Base-by-base conservation (phyloP, 352 stramenopile genomes). In the Phytophthora colocasiae region DNA sequence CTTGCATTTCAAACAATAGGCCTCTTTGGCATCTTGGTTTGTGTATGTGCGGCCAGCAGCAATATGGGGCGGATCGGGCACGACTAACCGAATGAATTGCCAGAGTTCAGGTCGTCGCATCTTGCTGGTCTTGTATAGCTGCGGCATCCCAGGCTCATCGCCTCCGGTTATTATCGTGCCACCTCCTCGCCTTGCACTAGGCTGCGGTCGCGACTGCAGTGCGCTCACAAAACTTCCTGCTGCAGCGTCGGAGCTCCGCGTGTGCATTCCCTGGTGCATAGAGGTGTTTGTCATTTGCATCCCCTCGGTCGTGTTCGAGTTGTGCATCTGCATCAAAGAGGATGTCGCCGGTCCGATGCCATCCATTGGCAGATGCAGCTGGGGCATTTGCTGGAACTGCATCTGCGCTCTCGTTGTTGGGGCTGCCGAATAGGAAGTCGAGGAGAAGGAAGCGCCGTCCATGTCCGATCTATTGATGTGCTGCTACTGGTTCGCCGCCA, bases 61-160 rank as follows among this genome's bases (percentile, higher is more conserved):
- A 10, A 85, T 41, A 24, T 80, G 59, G 15, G 73, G 77, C 15
- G 77, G 77, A 27, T 85, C 77, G 0, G 77, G 77, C 45, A 80
- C 77, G n/a, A 85, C 77, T 2, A 85, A 52, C 22, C 77, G 73
- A 34, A 85, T 82, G 46, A 85, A 85, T 68, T 85, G 77, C 77
- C 77, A 85, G 45, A 85, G 57, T 62, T 85, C 77, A 0, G 77
- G 77, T n/a, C 77, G 77, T 26, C 77, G 66, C 77, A 85, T 85
- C 71, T 85, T 85, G 61, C 71, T 85, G 22, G 77, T 82, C 61
- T 81, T 80, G 68, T 85, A 85, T 26, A 85, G 61, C 58, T 82
- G 73, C 31, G 73, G 73, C 32, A 65, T 55, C 14, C 53, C 48
- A 29, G 72, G 65, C 8, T 68, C 54, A 15, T 72, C 56, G 24